Base-by-base conservation (phyloP, 129 eudicot species). In the carrot (Daucus carota) region DNA sequence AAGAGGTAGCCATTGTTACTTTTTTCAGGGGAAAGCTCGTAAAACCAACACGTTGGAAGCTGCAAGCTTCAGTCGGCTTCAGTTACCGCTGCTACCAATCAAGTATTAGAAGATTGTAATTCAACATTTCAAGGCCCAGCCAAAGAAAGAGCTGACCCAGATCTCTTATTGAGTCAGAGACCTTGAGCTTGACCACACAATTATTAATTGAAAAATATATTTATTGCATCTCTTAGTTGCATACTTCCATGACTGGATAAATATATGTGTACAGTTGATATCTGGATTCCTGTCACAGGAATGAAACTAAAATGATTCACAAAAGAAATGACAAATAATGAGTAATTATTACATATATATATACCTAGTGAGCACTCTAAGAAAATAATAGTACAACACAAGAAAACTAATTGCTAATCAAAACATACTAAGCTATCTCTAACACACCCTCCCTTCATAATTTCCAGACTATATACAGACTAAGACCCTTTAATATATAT, bases 41-140 rank as follows among this genome's bases (percentile, higher is more conserved):
- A 41, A 52, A 32, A 22, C 72, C 73, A 83, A 24, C 62, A 83
- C 78, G 75, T 46, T 81, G 36, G 78, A n/a, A n/a, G 70, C 81
- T 60, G 68, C 81, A 74, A 80, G 78, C 76, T 81, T 84, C 82
- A 83, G 77, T 76, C 70, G 78, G 78, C 76, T 81, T 84, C 82
- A 83, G 77, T 76, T 73, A 63, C 80, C 75, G 72, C 80, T 85
- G 75, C 92, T 90, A 90, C 84, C 85, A 93, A 81, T 87, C 90
- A 81, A 85, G 87, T 75, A 82, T 84, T 79, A 88, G 81, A 82
- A 87, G 82, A 86, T 75, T 77, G 79, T 80, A 86, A 87, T 87
- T 87, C 84, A 88, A 86, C 83, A 90, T 84, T 76, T 78, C 54
- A 70, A 59, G 74, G 72, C 54, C 81, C 72, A 78, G 70, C 81